These are phyloP conservation scores for Sarocladium kiliense DNA, from an alignment of 2,329 filamentous ascomycete species.

Conservation along the genomic window DNA sequence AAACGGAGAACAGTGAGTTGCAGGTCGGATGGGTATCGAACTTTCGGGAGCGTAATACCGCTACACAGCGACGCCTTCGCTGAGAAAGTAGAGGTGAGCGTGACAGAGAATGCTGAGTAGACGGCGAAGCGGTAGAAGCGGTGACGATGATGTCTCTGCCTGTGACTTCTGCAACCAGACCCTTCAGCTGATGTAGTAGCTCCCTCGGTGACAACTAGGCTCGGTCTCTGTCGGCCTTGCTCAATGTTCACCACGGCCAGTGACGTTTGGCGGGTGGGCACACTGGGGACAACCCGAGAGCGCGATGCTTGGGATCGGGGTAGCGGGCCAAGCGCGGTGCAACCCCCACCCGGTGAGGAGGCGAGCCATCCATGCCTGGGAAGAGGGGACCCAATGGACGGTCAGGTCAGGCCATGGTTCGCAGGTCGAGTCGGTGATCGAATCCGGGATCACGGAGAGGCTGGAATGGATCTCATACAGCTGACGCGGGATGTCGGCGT, in stretches of 20 bases:
- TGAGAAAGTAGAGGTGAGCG: neutral
- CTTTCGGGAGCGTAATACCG: neutral
- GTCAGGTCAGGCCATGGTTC: neutral
- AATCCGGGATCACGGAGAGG: neutral
- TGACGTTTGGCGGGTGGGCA: neutral
- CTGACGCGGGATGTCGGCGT: no score
- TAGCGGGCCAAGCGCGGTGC: neutral
- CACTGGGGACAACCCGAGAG: neutral
- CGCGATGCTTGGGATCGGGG: no score
- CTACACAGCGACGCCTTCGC: no score
- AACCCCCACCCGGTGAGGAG: neutral
- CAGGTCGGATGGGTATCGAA: no score
- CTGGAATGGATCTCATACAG: neutral
- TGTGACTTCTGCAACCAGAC: neutral
- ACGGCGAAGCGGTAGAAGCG: neutral
- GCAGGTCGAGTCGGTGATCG: neutral
- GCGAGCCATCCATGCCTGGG: neutral
- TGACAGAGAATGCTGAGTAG: neutral
- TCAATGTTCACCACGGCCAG: neutral
- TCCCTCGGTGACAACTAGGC: neutral
- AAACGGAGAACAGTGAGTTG: no score
- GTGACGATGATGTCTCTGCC: constrained; percentile 1
- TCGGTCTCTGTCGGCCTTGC: constrained; percentile 4
- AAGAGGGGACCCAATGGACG: no score
- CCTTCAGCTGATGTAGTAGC: neutral